A percentile compares a stretch with the other conserved stretches of the same genome.
phyloP scores from a whole-genome alignment of 2,329 filamentous ascomycete genomes.

The Neurospora sp. region DNA sequence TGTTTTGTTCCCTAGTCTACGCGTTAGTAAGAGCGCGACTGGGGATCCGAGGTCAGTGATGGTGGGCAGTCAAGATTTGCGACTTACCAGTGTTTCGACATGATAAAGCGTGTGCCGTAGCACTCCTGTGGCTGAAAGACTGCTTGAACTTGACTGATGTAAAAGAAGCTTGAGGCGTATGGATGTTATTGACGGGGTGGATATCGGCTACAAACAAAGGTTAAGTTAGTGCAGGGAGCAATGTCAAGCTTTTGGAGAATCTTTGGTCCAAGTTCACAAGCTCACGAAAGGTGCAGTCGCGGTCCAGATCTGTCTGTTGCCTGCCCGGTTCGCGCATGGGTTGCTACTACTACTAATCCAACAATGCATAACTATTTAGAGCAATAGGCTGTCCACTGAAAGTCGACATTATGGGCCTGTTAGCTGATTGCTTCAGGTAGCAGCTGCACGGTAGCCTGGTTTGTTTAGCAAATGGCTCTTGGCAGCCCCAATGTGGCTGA shows the following conservation, averaged over 20 bases:
- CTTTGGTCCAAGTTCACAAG: not conserved
- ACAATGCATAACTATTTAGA: not conserved
- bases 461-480: not conserved
- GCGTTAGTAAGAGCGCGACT: slow-evolving; percentile 1
- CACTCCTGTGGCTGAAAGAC: not conserved
- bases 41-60: not conserved
- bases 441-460: not conserved
- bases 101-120: slow-evolving; percentile 6
- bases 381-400: not conserved
- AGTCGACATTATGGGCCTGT: accelerated
- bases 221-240: not conserved
- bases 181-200: not conserved
- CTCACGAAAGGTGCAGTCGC: not conserved
- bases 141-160: not conserved
- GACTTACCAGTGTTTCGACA: slow-evolving; percentile 24
- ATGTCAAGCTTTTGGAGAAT: not conserved
- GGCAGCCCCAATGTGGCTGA: not conserved
- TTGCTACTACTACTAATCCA: not conserved
- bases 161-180: not conserved
- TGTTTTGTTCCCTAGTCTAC: slow-evolving; percentile 81
- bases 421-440: not conserved
- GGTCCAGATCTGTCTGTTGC: not conserved
- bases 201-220: not conserved
- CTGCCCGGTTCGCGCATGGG: not conserved
- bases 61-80: not conserved